Conservation (phyloP, 2,329 filamentous ascomycete genomes). For the Chalara sp. region DNA sequence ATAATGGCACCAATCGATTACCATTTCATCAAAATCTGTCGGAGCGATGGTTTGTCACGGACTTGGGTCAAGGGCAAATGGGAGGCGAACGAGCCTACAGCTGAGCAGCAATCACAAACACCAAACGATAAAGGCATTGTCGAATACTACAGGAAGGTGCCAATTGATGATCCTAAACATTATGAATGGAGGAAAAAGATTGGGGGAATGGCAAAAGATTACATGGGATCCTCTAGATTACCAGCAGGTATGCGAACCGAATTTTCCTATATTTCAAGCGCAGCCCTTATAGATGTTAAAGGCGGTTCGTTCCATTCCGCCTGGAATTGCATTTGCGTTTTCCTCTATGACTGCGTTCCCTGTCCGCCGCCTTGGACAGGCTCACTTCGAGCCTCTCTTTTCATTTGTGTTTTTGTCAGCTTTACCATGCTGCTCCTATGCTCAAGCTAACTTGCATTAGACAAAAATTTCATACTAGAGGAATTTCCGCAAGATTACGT, state of each 20-base stretch:
- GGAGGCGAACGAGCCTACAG: constrained; percentile 42
- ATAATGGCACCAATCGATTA: too few species aligned
- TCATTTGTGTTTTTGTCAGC: too few species aligned
- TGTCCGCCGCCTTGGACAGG: too few species aligned
- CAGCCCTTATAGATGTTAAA: too few species aligned
- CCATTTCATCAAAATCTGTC: too few species aligned
- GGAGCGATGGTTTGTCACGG: too few species aligned
- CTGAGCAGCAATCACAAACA: constrained; percentile 42
- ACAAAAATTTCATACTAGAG: constrained; percentile 41
- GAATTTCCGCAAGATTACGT: constrained; percentile 49
- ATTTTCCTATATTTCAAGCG: too few species aligned
- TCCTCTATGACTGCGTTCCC: too few species aligned
- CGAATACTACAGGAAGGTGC: constrained; percentile 47
- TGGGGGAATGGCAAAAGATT: constrained; percentile 48
- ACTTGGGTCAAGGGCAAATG: constrained; percentile 10
- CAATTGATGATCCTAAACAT: constrained; percentile 43
- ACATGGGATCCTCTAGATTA: constrained; percentile 33
- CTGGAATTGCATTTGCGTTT: too few species aligned
- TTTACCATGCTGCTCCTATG: not conserved
- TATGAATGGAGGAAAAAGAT: constrained; percentile 52
- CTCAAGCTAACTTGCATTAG: constrained; percentile 13
- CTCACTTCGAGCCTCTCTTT: too few species aligned
- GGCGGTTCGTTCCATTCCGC: too few species aligned
- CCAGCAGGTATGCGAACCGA: constrained; percentile 11
- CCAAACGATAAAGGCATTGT: constrained; percentile 45